Evolutionary conservation across 140 eudicot species (phyloP), one percentile per base, ranked within the genome.

Genomic region (Oenanthe javanica): DNA sequence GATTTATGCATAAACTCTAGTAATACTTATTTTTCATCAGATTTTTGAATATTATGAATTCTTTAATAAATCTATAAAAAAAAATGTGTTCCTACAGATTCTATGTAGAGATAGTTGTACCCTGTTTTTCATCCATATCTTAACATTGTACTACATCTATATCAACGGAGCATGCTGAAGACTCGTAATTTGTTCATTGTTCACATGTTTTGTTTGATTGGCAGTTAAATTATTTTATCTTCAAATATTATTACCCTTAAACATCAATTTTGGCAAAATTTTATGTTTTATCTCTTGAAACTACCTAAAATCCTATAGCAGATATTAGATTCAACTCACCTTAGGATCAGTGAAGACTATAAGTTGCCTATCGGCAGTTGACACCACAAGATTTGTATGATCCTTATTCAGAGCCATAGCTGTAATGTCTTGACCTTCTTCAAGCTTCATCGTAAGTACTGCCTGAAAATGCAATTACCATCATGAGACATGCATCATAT

Each of bases 261-360:
- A 36, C 38, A 52, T 27, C 72, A 57, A n/a, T 43, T 54, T 40
- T 40, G 19, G 43, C 54, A 18, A 52, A 46, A 15, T 5, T n/a
- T 13, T 63, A 79, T 48, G 47, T 18, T 10, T 25, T 27, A 27
- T 6, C 15, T 9, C 45, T 25, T 11, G 36, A 52, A 9, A 43
- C 45, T 45, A 45, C 55, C 59, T 43, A 18, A 77, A 78, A 42
- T 66, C 80, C 77, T 21, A 31, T 19, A 61, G 48, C 83, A 72
- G 82, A 82, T 42, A 21, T 13, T 79, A 48, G 45, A 4, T 82
- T 83, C 79, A 85, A 89, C 99, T 89, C 88, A 96, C 99, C 74
- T 96, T 87, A 79, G 99, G 99, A 86, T 96, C 98, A 3, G 98
- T 96, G 88, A 87, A 96, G 80, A 96, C 86, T 79, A 91, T 91